Evolutionary conservation across 1,139 yeast genomes (phyloP), one percentile per base, ranked within the genome.

Genomic region (Citeromyces hawaiiensis): DNA sequence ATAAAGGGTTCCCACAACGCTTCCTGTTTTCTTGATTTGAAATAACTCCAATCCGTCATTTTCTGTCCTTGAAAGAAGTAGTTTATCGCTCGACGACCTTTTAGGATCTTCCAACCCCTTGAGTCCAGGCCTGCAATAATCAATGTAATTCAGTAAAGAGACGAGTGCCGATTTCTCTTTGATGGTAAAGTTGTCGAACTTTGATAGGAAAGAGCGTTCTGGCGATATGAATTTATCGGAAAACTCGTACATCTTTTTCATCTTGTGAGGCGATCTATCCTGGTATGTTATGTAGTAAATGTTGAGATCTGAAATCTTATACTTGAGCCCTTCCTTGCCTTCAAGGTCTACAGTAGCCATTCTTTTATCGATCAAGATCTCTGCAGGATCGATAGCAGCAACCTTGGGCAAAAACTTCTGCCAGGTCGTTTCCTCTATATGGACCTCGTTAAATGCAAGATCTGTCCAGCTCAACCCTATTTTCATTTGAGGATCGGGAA

Each of bases 391-490:
- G 4, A 83, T 72, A 36, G 93, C 60, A 0, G 83, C 63, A 2
- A 83, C 55, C 44, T 78, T 83, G 3, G 82, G 66, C 43, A 70
- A 61, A 4, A 83, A 53, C n/a, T 70, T 70, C 4, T 61, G 64
- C 16, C 72, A 51, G 0, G 71, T 68, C 0, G 87, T 75, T 36
- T 72, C 73, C 49, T 83, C 83, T 3, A 77, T 77, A 49, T 66
- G 74, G 38, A 86, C 72, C 31, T 76, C 79, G 0, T 97, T 97
- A 1, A 91, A 75, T 0, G 94, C 81, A 1, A 91, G 64, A 56
- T 91, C 97, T 31, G 82, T 71, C 98, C 98, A 91, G 15, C 91
- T 72, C 4, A 91, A 53, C 0, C 96, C 96, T 2, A 87, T 56
- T 43, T 67, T 57, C 48, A 68, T 49, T 36, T 66, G 57, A 38